Conservation (phyloP, 352 stramenopile genomes). For the Globisporangium polare region DNA sequence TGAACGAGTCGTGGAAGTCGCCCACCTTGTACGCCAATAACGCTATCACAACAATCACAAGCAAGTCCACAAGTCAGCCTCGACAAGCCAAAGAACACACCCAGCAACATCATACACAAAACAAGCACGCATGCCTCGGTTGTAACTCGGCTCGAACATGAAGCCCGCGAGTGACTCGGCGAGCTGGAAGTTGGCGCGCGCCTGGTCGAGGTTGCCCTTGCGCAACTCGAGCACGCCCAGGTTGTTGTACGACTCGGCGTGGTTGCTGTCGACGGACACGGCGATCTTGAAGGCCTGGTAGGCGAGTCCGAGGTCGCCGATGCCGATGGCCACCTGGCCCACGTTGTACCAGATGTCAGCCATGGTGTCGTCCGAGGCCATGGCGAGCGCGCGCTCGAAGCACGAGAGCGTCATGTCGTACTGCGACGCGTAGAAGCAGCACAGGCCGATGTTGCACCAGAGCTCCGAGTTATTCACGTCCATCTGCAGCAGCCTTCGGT, state of each 20-base stretch:
- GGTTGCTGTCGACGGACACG: conserved; percentile 87
- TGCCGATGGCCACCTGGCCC: conserved; percentile 89
- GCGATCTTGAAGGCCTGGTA: conserved; percentile 95
- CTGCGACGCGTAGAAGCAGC: conserved; percentile 92
- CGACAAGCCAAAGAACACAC: neutral
- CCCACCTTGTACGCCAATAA: conserved; percentile 89
- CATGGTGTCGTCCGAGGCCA: conserved; percentile 88
- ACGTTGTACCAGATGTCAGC: conserved; percentile 95
- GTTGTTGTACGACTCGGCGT: conserved; percentile 92
- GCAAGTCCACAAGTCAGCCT: neutral
- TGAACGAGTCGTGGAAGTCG: conserved; percentile 89
- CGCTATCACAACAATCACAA: conserved; percentile 30
- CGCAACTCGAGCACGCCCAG: conserved; percentile 88
- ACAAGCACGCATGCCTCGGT: conserved; percentile 48
- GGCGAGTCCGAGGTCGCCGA: conserved; percentile 90
- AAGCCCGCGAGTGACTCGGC: conserved; percentile 78
- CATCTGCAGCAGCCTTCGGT: conserved; percentile 91
- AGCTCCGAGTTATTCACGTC: conserved; percentile 89
- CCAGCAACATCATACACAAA: no score
- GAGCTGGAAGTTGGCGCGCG: conserved; percentile 77
- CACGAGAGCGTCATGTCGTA: conserved; percentile 95
- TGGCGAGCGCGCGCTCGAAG: conserved; percentile 87
- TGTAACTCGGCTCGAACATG: conserved; percentile 92
- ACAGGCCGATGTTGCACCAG: conserved; percentile 94
- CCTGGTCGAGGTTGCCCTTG: conserved; percentile 87